Evolutionary conservation across 148 eudicot genomes (phyloP).

Genomic region (Rhododendron griersonianum): DNA sequence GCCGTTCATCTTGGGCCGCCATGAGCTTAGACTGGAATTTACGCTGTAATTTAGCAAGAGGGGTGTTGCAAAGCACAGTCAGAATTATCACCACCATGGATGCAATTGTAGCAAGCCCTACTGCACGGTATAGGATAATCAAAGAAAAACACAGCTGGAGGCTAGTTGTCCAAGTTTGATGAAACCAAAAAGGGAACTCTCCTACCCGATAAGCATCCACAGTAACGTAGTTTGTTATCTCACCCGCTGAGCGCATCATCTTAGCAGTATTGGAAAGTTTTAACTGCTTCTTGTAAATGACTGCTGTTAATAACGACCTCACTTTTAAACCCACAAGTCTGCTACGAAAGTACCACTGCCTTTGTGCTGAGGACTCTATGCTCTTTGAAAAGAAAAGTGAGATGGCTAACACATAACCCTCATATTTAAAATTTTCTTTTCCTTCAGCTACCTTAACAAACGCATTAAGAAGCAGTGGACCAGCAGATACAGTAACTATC

Average conservation of each 20-base stretch:
- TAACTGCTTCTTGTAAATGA: constrained; percentile 71
- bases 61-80: constrained; percentile 60
- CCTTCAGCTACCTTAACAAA: constrained; percentile 88
- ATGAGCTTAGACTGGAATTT: constrained; percentile 47
- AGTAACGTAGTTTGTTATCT: constrained; percentile 61
- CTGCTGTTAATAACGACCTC: constrained; percentile 69
- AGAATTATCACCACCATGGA: constrained; percentile 41
- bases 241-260: constrained; percentile 63
- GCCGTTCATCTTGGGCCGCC: constrained; percentile 51
- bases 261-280: constrained; percentile 66
- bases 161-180: constrained; percentile 55
- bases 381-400: constrained; percentile 53
- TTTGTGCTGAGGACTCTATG: constrained; percentile 67
- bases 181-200: constrained; percentile 78
- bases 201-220: constrained; percentile 71
- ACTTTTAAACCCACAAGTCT: constrained; percentile 66
- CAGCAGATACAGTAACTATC: constrained; percentile 63
- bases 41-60: constrained; percentile 45
- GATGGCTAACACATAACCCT: constrained; percentile 61
- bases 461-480: constrained; percentile 79
- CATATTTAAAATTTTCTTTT: constrained; percentile 47
- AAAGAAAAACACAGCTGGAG: constrained; percentile 55
- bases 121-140: constrained; percentile 28
- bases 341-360: constrained; percentile 75
- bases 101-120: constrained; percentile 47